Evolutionary conservation across 345 rosid genomes (phyloP).

Genomic region (Chamaenerion angustifolium): DNA sequence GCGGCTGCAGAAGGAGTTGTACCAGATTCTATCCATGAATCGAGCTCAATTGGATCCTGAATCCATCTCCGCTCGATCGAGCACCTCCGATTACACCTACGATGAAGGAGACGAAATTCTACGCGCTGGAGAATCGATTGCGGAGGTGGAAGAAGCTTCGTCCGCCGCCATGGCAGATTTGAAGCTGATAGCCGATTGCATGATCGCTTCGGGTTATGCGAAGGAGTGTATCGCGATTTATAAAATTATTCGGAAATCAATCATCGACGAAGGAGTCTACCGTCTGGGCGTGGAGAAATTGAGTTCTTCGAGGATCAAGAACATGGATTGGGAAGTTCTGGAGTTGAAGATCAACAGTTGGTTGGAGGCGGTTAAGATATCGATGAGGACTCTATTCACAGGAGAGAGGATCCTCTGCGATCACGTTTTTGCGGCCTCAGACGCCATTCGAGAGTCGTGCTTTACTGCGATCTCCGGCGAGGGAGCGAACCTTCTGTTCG

Average conservation of each 20-base stretch:
- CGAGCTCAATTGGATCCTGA: background rate
- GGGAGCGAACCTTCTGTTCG: conserved; percentile 8
- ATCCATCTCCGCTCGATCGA: conserved; percentile 6
- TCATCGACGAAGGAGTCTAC: conserved; percentile 15
- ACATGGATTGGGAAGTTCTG: conserved; percentile 12
- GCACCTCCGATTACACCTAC: background rate
- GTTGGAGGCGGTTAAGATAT: conserved; percentile 12
- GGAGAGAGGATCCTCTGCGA: conserved; percentile 25
- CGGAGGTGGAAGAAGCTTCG: background rate
- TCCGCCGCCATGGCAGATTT: conserved; percentile 2
- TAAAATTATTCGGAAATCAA: conserved; percentile 5
- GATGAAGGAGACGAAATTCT: background rate
- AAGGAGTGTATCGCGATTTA: conserved; percentile 2
- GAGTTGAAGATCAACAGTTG: conserved; percentile 17
- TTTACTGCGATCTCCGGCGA: conserved; percentile 7
- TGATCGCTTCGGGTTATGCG: conserved; percentile 4
- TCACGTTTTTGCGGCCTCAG: conserved; percentile 14
- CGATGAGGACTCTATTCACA: conserved; percentile 15
- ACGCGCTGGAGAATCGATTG: background rate
- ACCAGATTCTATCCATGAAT: conserved; percentile 5
- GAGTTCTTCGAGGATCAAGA: conserved; percentile 9
- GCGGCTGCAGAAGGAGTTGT: conserved; percentile 3
- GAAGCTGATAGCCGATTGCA: conserved; percentile 2
- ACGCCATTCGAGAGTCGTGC: conserved; percentile 16
- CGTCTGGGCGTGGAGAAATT: conserved; percentile 15